Evolutionary conservation across 192 early-diverging fungal species (phyloP).

Genomic region (Coemansia interrupta): DNA sequence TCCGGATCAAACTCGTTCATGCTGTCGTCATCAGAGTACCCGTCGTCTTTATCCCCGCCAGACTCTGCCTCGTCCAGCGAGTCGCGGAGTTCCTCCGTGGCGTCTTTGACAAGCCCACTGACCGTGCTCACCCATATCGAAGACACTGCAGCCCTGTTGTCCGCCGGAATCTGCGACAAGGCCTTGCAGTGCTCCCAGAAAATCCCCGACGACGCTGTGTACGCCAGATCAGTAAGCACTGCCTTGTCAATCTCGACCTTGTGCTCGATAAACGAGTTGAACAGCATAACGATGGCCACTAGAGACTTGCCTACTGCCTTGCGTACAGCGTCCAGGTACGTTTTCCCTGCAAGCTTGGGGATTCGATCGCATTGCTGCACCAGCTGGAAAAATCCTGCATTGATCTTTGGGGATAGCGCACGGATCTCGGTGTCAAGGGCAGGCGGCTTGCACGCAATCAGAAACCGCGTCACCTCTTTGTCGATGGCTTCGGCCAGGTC

Average conservation of each 20-base stretch:
- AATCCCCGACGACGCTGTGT: constrained; percentile 31
- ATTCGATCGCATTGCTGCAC: constrained; percentile 27
- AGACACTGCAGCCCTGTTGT: constrained; percentile 33
- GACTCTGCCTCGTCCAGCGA: constrained; percentile 20
- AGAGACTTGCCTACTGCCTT: constrained; percentile 28
- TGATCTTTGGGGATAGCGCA: constrained; percentile 45
- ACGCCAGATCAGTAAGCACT: constrained; percentile 26
- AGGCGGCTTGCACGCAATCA: constrained; percentile 49
- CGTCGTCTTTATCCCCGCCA: not conserved
- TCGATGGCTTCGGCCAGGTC: constrained; percentile 35
- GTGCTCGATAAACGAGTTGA: constrained; percentile 42
- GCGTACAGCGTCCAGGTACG: constrained; percentile 34
- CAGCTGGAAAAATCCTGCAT: constrained; percentile 44
- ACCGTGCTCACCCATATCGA: constrained; percentile 19
- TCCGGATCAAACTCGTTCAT: constrained; percentile 44
- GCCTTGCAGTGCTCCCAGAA: constrained; percentile 51
- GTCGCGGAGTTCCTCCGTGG: constrained; percentile 29
- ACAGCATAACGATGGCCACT: constrained; percentile 22
- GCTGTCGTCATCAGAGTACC: constrained; percentile 31
- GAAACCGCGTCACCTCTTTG: constrained; percentile 43
- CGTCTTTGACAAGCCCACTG: constrained; percentile 35
- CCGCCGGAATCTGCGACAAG: constrained; percentile 36
- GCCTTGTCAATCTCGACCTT: constrained; percentile 28
- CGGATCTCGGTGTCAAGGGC: constrained; percentile 32
- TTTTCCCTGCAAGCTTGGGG: constrained; percentile 36